Evolutionary conservation across 2,329 filamentous ascomycete genomes (phyloP), one percentile per base, ranked within the genome.

Genomic region (Beauveria sp.): DNA sequence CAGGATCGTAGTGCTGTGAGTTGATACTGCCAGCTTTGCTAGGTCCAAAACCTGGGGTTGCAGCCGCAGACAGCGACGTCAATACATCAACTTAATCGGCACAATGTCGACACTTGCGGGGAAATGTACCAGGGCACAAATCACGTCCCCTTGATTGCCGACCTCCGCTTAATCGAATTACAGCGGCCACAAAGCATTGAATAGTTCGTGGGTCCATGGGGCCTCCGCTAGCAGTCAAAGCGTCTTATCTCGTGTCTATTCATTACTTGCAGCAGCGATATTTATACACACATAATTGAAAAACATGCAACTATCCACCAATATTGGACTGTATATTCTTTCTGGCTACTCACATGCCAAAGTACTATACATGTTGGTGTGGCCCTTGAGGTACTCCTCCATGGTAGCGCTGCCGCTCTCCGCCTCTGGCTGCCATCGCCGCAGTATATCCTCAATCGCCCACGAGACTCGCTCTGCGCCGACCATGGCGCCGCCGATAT

Each of bases 381-480:
- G 60, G 8, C 60, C 60, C 47, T 58, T 62, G 18, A 58, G 53
- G 20, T 62, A 62, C 18, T 20, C 60, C 40, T 60, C 57, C 57
- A 60, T 55, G 5, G 52, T 38, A 10, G 52, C 28, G 16, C 30
- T 34, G 1, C 64, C 66, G 51, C 56, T 52, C 14, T 58, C 58
- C 42, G n/a, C 59, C n/a, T 64, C 49, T 5, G 49, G 22, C 0
- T 65, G 68, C 0, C 64, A 65, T 3, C 67, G 66, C 26, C 61
- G 63, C 40, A 74, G 56, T 2, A 84, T 68, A 64, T 88, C 85
- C 65, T 88, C 82, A 55, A 91, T 79, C 1, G 83, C 84, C 86
- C 87, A 90, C 0, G 85, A 84, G 52, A 91, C 84, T 55, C 89
- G 80, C 74, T 93, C 90, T 0, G 89, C 89, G 0, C 88, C 88